Evolutionary conservation across 495 filamentous ascomycete genomes (phyloP).

Genomic region (Pyronema domesticum): DNA sequence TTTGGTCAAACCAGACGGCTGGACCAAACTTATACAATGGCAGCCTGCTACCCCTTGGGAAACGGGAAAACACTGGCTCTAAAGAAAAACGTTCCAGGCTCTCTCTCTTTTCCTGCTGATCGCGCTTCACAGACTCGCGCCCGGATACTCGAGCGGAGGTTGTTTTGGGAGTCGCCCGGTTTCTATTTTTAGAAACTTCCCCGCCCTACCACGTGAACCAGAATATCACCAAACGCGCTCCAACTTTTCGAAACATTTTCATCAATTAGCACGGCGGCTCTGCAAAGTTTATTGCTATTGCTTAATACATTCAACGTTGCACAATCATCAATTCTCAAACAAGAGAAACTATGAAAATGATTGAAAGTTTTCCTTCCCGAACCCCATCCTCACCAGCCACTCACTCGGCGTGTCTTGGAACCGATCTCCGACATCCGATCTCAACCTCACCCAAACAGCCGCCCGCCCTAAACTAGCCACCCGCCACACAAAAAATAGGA

Average conservation of each 20-base stretch:
- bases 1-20: not conserved
- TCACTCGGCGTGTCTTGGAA: constrained; percentile 2
- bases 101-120: not conserved
- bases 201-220: not conserved
- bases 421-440: constrained; percentile 1
- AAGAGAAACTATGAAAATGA: constrained; percentile 1
- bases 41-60: not conserved
- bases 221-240: not conserved
- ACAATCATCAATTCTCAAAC: not conserved
- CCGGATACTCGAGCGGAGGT: not conserved
- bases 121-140: constrained; percentile 2
- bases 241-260: constrained; percentile 3
- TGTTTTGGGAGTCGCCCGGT: constrained; percentile 6
- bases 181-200: constrained; percentile 4
- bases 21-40: not conserved
- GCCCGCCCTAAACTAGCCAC: not conserved
- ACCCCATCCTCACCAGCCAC: constrained; percentile 4
- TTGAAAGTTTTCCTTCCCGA: not conserved
- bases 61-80: not conserved
- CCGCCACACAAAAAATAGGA: not conserved
- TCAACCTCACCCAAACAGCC: constrained; percentile 3
- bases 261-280: constrained; percentile 5
- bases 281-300: not conserved
- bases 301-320: not conserved
- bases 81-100: not conserved